These are phyloP conservation scores for Boletus nobilissimus DNA, from an alignment of 1,284 basidiomycete species.

Conservation along the genomic window DNA sequence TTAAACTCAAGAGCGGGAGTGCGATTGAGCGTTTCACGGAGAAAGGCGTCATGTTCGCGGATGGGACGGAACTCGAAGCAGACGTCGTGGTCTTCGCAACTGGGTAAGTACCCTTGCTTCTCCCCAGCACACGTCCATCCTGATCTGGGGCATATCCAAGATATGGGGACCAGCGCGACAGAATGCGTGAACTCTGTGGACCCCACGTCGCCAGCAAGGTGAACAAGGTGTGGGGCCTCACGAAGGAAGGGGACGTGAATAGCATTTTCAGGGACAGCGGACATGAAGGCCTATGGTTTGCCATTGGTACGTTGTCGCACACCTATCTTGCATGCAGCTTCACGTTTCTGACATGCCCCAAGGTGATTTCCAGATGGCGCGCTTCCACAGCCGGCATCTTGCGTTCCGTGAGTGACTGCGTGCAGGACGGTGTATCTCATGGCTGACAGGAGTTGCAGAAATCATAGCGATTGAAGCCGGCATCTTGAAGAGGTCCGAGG, in stretches of 20 bases:
- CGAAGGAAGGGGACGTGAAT: constrained; percentile 57
- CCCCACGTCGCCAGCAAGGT: constrained; percentile 51
- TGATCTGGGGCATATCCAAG: constrained; percentile 23
- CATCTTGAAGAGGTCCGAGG: constrained; percentile 40
- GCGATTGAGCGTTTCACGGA: constrained; percentile 51
- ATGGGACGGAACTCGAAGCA: constrained; percentile 56
- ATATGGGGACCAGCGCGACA: constrained; percentile 42
- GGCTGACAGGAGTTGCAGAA: constrained; percentile 33
- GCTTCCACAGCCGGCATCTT: constrained; percentile 51
- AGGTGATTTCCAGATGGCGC: constrained; percentile 28
- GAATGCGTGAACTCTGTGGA: constrained; percentile 52
- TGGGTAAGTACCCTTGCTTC: constrained; percentile 39
- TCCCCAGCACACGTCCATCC: not conserved
- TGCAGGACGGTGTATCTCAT: not conserved
- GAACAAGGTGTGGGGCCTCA: constrained; percentile 55
- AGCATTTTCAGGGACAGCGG: constrained; percentile 50
- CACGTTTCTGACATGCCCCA: not conserved
- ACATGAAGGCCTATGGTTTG: constrained; percentile 49
- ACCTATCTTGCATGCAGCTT: not conserved
- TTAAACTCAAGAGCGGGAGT: constrained; percentile 56
- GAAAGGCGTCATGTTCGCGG: constrained; percentile 52
- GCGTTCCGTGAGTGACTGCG: constrained; percentile 48
- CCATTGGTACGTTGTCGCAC: constrained; percentile 41
- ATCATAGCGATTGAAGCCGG: constrained; percentile 48
- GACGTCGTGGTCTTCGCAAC: constrained; percentile 61